Evolutionary conservation across 2,329 filamentous ascomycete species (phyloP), one percentile per base, ranked within the genome.

Genomic region (Cryphonectria naterciae): DNA sequence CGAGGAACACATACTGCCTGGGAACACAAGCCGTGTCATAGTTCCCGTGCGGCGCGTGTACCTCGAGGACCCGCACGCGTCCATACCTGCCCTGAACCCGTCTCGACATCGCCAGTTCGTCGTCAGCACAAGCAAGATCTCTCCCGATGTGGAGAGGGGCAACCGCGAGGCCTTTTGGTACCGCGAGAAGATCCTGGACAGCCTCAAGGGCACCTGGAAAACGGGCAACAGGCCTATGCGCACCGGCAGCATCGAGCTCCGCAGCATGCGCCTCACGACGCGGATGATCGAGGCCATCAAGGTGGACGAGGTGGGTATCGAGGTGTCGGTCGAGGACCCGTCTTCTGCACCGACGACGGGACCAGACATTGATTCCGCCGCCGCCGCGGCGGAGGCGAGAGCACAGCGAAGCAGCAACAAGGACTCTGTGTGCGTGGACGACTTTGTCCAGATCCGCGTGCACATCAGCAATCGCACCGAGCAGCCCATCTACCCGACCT

Each of bases 151-250:
- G 60, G 95, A 98, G 81, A 88, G 92, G 46, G 88, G 90, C 17
- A 92, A 87, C 72, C 87, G 95, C 67, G 94, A 97, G 81, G 89
- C 91, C 0, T 98, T 98, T 79, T 98, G 95, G 95, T 97, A 94
- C 79, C 89, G 94, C 22, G 93, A 97, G 79, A 90, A 89, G 77
- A 86, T 98, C 1, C 86, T 98, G 3, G 90, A 92, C 72, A 85
- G 85, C 58, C 82, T 97, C 13, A 86, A 85, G 37, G 94, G 91
- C 0, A 88, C 85, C 0, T 98, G 95, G 95, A 88, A 84, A 69
- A 89, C 88, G 0, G 83, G 75, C 1, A 83, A 84, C 1, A 83
- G 83, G 1, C 83, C 84, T 0, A 79, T 82, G 62, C 86, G 91
- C 54, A 82, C 83, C 62, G 95, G 95, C 2, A 85, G 84, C 1